Evolutionary conservation across 306 rosid species (phyloP), one percentile per base, ranked within the genome.

Genomic region (Quercus ilex): DNA sequence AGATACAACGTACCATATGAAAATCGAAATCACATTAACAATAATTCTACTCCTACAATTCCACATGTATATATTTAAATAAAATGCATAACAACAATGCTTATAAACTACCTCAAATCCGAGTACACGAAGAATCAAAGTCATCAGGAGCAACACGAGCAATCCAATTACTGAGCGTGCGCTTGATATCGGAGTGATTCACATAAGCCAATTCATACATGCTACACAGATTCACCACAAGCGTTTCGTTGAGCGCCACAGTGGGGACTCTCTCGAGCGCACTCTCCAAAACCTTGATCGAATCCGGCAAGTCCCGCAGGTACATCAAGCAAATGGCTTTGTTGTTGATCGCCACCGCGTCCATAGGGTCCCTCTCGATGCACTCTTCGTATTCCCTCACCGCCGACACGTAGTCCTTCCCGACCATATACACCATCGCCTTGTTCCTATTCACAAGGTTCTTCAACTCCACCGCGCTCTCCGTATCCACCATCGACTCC

Each of bases 201-300:
- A 94, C 97, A 83, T 94, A 91, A 3, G 99, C 99, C 88, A 94
- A 85, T 79, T 92, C 99, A 26, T 92, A 94, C 99, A 94, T 94
- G 75, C 99, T 94, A 79, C 99, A 94, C 87, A 94, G 83, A 84
- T 92, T 92, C 72, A 91, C 95, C 49, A 94, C 89, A 65, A 94
- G 74, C 0, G 99, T 92, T 79, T 94, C 99, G 10, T 91, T 91
- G 57, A 94, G 85, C 11, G 97, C 97, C 79, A 91, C 87, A 0
- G 98, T 92, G 19, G 98, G 98, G 46, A 92, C 97, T 65, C 93
- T 88, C 74, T 94, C 99, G 65, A 94, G 97, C 1, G 97, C 92
- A 79, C 80, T 91, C 83, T 94, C 98, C 76, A 92, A 68, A 30
- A 90, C 95, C 88, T 94, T 94, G 31, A 94, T 92, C 20, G 99